These are phyloP conservation scores for Saksenaea oblongispora DNA, from an alignment of 371 early-diverging fungal species.

Conservation along the genomic window DNA sequence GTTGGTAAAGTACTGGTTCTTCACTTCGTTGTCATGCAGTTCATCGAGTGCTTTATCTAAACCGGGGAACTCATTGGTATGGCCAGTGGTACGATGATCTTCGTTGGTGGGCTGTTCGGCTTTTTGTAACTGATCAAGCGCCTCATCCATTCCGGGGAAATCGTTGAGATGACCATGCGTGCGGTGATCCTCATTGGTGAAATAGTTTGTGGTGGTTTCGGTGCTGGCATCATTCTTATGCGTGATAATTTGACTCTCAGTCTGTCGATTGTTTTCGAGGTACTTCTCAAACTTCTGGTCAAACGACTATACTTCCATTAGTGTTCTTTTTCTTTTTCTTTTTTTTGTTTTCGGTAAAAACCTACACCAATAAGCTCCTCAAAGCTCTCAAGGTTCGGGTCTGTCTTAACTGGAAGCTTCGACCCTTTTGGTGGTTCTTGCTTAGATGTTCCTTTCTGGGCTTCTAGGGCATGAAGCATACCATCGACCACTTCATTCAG, in stretches of 20 bases:
- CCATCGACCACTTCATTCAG: neutral
- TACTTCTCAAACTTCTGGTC: slow-evolving; percentile 30
- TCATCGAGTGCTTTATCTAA: neutral
- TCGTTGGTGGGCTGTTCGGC: neutral
- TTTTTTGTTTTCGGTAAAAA: neutral
- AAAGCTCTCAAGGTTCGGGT: neutral
- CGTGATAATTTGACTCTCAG: slow-evolving; percentile 29
- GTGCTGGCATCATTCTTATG: slow-evolving; percentile 35
- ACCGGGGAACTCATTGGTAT: neutral
- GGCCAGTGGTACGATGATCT: neutral
- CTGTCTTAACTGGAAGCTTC: neutral
- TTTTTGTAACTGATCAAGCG: neutral
- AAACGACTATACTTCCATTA: neutral
- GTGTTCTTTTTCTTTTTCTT: neutral
- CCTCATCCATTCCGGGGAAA: neutral
- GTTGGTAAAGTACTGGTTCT: slow-evolving; percentile 13
- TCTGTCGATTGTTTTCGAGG: slow-evolving; percentile 32
- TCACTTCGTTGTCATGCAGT: slow-evolving; percentile 4
- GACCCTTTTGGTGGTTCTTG: neutral
- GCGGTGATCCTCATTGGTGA: neutral
- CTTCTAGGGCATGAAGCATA: neutral
- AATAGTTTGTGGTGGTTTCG: neutral
- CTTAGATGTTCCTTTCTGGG: neutral
- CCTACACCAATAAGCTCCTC: neutral
- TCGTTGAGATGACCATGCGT: neutral